Conservation (phyloP, 2,329 filamentous ascomycete genomes). For the Penicillium decumbens region DNA sequence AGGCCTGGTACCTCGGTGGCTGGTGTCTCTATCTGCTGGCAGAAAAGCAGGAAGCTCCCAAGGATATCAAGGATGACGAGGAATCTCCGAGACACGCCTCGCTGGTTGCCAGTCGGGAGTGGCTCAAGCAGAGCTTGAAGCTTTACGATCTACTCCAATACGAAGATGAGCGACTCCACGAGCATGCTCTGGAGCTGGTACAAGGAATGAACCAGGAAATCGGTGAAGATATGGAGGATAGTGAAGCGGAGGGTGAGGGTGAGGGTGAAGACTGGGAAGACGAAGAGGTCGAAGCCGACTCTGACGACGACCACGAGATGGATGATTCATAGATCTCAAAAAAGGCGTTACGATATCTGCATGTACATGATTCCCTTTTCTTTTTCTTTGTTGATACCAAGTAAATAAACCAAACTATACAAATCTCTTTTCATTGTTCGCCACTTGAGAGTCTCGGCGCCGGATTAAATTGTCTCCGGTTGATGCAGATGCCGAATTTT, state of each 20-base stretch:
- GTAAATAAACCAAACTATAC: slow-evolving; percentile 6
- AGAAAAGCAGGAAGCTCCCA: slow-evolving; percentile 42
- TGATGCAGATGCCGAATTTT: slow-evolving; percentile 27
- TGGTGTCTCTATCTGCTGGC: slow-evolving; percentile 78
- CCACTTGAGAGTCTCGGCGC: slow-evolving; percentile 21
- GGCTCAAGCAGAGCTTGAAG: slow-evolving; percentile 74
- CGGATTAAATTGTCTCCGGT: slow-evolving; percentile 32
- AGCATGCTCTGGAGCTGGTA: slow-evolving; percentile 44
- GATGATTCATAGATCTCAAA: slow-evolving; percentile 39
- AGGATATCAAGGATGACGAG: slow-evolving; percentile 32
- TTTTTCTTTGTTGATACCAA: slow-evolving; percentile 34
- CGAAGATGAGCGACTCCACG: slow-evolving; percentile 49
- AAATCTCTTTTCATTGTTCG: slow-evolving; percentile 6
- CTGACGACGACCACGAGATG: slow-evolving; percentile 53
- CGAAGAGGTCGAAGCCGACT: slow-evolving; percentile 53
- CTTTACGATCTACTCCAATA: slow-evolving; percentile 78
- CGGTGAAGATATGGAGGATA: slow-evolving; percentile 55
- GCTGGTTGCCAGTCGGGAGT: slow-evolving; percentile 71
- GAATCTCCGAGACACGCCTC: slow-evolving; percentile 56
- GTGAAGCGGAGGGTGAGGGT: slow-evolving; percentile 51
- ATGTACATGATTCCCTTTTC: slow-evolving; percentile 24
- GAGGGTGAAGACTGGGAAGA: slow-evolving; percentile 51
- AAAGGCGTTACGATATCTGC: slow-evolving; percentile 20
- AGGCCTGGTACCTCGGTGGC: slow-evolving; percentile 94
- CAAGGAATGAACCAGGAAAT: slow-evolving; percentile 59